Base-by-base conservation (phyloP, 1,139 yeast species). In the Trichomonascaceae sp. region DNA sequence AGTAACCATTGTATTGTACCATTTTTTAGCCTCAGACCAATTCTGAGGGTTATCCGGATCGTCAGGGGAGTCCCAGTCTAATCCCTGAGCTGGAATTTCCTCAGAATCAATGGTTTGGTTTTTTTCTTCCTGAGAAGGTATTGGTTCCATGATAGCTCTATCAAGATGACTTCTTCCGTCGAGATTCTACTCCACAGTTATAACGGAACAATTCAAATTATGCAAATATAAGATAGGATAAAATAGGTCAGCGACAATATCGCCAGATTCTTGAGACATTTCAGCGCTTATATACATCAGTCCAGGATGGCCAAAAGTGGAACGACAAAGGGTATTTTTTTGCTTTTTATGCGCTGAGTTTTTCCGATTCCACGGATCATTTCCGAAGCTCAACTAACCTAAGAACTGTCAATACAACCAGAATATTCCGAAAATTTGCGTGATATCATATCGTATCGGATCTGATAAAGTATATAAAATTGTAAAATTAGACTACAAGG, bases 1-100 rank as follows among this genome's bases (percentile, higher is more conserved):
- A 10, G 69, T 65, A 8, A 64, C 53, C 1, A 56, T 49, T 49
- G 66, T 60, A 30, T 53, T 63, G 5, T 59, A 17, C 3, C 72
- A 27, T 59, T 75, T 76, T 22, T 57, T 67, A 17, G 48, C n/a
- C 4, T 67, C 43, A 3, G 74, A 59, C 68, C 71, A 75, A 60
- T 76, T 77, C 54, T 69, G 72, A 1, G 81, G 80, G 59, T 73
- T 74, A 0, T 55, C 48, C 3, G 78, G 78, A 60, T 77, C 81
- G 17, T 70, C 65, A 1, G 75, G 74, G 1, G 80, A 79, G 58
- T 76, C 52, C 52, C 52, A 50, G 49, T 47, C 47, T 19, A 51
- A n/a, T 12, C 27, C 46, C 24, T 46, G 30, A 9, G 41, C 46
- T 17, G 47, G 47, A 12, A 49, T 18, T 15, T 48, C 43, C n/a